A percentile compares a stretch with the other conserved stretches of the same genome.
Evolutionary conservation across 305 asterid species (phyloP).

Genomic region (Fraxinus sp.): DNA sequence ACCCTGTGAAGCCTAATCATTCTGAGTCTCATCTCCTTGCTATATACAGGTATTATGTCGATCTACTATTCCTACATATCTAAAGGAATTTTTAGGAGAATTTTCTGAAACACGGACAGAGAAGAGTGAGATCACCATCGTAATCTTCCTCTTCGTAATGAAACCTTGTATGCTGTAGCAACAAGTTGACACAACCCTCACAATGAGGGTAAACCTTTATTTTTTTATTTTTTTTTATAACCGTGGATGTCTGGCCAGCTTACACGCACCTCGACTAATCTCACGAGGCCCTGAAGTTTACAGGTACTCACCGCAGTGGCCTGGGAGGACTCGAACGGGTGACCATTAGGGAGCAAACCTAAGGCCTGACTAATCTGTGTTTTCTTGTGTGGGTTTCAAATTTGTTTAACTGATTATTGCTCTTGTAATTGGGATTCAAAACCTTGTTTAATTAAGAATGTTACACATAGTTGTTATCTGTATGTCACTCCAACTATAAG

Average conservation of each 20-base stretch:
- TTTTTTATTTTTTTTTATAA: too few relatives aligned
- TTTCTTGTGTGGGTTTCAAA: neutral
- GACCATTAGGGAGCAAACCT: too few relatives aligned
- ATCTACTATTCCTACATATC: neutral
- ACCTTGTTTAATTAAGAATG: neutral
- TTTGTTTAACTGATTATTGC: neutral
- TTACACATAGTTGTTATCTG: neutral
- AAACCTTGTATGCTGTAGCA: neutral
- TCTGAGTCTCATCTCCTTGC: neutral
- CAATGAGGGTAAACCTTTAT: neutral
- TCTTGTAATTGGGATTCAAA: neutral
- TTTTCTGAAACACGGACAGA: neutral
- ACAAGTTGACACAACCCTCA: neutral
- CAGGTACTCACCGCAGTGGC: too few relatives aligned
- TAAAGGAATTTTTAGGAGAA: neutral
- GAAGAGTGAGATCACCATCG: neutral
- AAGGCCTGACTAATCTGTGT: neutral
- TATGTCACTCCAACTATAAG: neutral
- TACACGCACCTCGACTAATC: too few relatives aligned
- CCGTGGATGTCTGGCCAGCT: too few relatives aligned
- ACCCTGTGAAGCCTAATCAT: neutral
- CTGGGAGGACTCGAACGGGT: too few relatives aligned
- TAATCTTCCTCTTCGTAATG: neutral
- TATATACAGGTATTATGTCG: neutral
- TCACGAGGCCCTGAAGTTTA: too few relatives aligned